phyloP scores from a whole-genome alignment of 345 rosid genomes.

The Eutrema yunnanense region DNA sequence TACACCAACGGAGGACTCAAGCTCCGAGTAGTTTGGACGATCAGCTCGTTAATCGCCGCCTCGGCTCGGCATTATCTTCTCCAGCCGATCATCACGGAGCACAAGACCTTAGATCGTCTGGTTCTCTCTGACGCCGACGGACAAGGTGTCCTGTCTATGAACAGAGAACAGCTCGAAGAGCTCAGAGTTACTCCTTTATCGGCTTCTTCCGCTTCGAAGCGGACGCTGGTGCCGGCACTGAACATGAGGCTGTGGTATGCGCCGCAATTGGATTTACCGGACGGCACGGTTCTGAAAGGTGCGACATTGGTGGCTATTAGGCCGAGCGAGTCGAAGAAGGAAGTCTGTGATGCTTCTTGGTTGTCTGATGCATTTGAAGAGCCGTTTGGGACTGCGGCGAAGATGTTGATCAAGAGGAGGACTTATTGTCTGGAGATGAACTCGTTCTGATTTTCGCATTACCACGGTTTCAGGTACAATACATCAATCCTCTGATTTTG shows the following conservation, averaged over 20 bases:
- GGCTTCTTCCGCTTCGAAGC: slow-evolving; percentile 84
- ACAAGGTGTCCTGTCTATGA: slow-evolving; percentile 28
- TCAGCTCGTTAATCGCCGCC: slow-evolving; percentile 86
- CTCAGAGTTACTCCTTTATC: slow-evolving; percentile 87
- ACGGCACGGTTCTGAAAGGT: slow-evolving; percentile 73
- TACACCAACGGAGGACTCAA: slow-evolving; percentile 93
- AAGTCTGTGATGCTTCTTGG: slow-evolving; percentile 68
- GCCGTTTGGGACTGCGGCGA: slow-evolving; percentile 81
- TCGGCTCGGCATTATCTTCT: slow-evolving; percentile 90
- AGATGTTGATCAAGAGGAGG: slow-evolving; percentile 82
- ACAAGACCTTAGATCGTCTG: slow-evolving; percentile 74
- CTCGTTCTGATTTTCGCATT: slow-evolving; percentile 56
- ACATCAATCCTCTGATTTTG: neutral
- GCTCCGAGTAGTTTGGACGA: slow-evolving; percentile 93
- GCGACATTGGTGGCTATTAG: slow-evolving; percentile 91
- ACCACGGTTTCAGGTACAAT: slow-evolving; percentile 7
- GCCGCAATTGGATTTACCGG: slow-evolving; percentile 66
- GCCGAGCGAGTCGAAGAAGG: slow-evolving; percentile 75
- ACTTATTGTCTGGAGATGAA: slow-evolving; percentile 98
- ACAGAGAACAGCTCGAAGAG: slow-evolving; percentile 88
- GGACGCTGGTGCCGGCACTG: slow-evolving; percentile 87
- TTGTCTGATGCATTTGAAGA: slow-evolving; percentile 71
- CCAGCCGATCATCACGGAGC: slow-evolving; percentile 84
- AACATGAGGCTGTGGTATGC: slow-evolving; percentile 97
- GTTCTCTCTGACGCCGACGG: slow-evolving; percentile 69